These are phyloP conservation scores for Tetracladium maxilliforme DNA, from an alignment of 2,329 filamentous ascomycete species.

Conservation along the genomic window DNA sequence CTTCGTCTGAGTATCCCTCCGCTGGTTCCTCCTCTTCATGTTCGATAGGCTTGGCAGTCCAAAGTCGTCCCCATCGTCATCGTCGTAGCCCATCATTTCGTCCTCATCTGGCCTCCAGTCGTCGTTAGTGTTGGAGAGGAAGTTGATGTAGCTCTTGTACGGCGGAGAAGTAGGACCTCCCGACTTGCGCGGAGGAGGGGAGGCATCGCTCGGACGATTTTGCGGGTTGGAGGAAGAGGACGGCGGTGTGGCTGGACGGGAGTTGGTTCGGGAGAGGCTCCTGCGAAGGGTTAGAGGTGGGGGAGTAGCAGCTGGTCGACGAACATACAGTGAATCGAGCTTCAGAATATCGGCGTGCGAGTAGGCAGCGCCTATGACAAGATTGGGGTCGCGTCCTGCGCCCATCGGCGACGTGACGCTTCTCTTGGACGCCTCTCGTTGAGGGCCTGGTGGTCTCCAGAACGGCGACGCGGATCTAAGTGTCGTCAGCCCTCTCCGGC, in stretches of 20 bases:
- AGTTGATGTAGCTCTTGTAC: conserved; percentile 63
- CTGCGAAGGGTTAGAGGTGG: conserved; percentile 1
- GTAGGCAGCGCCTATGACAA: conserved; percentile 88
- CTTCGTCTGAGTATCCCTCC: conserved; percentile 19
- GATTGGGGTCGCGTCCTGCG: conserved; percentile 48
- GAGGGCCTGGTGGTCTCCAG: conserved; percentile 54
- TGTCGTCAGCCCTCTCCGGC: no score
- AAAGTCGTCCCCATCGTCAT: conserved; percentile 88
- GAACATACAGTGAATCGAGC: conserved; percentile 60
- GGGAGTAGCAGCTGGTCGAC: no score
- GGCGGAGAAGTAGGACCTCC: conserved; percentile 45
- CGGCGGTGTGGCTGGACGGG: conserved; percentile 64
- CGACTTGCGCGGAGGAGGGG: conserved; percentile 33
- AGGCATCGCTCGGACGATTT: no score
- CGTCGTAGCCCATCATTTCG: conserved; percentile 52
- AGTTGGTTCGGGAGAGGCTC: conserved; percentile 10
- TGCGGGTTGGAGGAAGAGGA: conserved; percentile 41
- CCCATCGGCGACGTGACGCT: conserved; percentile 26
- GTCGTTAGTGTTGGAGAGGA: conserved; percentile 67
- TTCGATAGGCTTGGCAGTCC: conserved; percentile 84
- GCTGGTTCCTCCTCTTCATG: conserved; percentile 61
- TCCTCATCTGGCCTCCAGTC: conserved; percentile 67
- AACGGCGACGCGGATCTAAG: conserved; percentile 76
- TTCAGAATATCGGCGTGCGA: conserved; percentile 93
- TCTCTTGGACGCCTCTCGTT: conserved; percentile 33